These are phyloP conservation scores for Rubia peregrina DNA, from an alignment of 305 asterid genomes.

Conservation along the genomic window DNA sequence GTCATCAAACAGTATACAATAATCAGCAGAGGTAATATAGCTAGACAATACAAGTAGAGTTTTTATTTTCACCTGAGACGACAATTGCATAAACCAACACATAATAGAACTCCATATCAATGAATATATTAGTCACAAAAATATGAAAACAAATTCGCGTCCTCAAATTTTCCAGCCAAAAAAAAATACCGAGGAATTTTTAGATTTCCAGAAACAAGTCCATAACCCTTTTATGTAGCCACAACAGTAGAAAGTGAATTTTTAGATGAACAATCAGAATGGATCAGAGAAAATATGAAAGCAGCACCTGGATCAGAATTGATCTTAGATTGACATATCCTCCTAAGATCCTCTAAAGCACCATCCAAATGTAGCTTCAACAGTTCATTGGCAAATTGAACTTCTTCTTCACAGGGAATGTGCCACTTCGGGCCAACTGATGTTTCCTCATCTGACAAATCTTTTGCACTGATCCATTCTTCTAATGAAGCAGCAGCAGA, in stretches of 20 bases:
- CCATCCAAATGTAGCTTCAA: conserved; percentile 73
- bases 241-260: conserved; percentile 10
- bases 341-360: conserved; percentile 82
- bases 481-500: conserved; percentile 59
- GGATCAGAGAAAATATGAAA: conserved; percentile 8
- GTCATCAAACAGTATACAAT: conserved; percentile 30
- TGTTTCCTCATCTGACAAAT: conserved; percentile 47
- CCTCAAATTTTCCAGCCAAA: not conserved
- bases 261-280: conserved; percentile 1
- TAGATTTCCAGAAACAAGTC: not conserved
- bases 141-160: not conserved
- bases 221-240: not conserved
- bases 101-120: not conserved
- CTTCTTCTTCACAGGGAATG: conserved; percentile 73
- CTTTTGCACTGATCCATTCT: conserved; percentile 84
- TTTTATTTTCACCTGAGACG: not conserved
- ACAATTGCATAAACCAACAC: not conserved
- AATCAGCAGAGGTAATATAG: conserved; percentile 20
- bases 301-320: conserved; percentile 85
- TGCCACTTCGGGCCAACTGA: conserved; percentile 81
- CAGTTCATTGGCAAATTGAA: conserved; percentile 87
- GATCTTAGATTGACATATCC: conserved; percentile 67
- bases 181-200: not conserved
- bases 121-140: not conserved
- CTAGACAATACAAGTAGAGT: conserved; percentile 6